Base-by-base conservation (phyloP, 1,284 basidiomycete genomes). In the Rhizoctonia solani region DNA sequence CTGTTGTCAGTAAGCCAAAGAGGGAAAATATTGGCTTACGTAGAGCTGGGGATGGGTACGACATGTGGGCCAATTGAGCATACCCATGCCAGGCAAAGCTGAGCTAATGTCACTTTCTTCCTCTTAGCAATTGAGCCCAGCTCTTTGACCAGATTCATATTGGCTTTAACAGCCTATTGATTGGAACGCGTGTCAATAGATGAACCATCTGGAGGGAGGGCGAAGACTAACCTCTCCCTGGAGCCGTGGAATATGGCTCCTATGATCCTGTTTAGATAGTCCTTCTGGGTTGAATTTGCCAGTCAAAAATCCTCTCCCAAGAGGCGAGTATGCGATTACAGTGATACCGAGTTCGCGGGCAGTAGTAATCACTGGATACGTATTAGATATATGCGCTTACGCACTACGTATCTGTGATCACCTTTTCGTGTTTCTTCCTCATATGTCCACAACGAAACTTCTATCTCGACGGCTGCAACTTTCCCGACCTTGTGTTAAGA, bases 11-110 rank as follows among this genome's bases (percentile, higher is more conserved):
- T 29, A 37, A 23, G 14, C 9, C n/a, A 16, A 19, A 3, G n/a
- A 8, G 23, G 19, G 16, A 34, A 1, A 27, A 9, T 16, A 16
- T 8, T 21, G 14, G 1, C 49, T 19, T 39, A 55, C 59, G 67
- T 82, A 1, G 82, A 83, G 3, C 84, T 85, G 0, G 85, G 83
- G 50, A 86, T 80, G 0, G 84, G 84, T 55, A 86, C 78, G 47
- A 83, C 77, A 55, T 82, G 81, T 21, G 75, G 74, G 14, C 80
- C 82, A 49, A 81, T 78, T 1, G 78, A 74, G 27, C 77, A 73
- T 9, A 88, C 79, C 85, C 86, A 90, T 0, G 87, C 86, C 37
- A 90, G 78, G 39, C 81, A 79, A 11, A 90, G 77, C 74, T 89
- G 87, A 0, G 83, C 81, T 0, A 83, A 75, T 0, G 83, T 83